A percentile compares a stretch with the other conserved stretches of the same genome.
phyloP scores from a whole-genome alignment of 169 alveolate species.

The Cryptosporidium sp. region DNA sequence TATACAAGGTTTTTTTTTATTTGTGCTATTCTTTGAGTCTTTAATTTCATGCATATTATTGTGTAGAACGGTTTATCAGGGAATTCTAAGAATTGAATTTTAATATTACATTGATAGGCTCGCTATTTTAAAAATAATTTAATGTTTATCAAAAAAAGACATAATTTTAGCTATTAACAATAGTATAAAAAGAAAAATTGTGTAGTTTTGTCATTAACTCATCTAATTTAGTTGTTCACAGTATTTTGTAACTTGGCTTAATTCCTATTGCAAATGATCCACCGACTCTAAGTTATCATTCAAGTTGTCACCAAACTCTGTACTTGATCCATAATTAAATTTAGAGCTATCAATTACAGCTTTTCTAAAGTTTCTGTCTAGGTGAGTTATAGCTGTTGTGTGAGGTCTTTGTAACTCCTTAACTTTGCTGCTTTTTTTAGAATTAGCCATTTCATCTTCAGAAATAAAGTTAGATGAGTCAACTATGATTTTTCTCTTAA shows the following conservation, averaged over 20 bases:
- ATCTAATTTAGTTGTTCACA: background rate
- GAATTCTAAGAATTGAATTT: no score
- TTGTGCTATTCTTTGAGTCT: no score
- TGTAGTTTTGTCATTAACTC: background rate
- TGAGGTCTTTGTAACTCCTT: conserved; percentile 40
- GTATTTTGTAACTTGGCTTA: background rate
- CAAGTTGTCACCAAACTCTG: background rate
- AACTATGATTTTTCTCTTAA: background rate
- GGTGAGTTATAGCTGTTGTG: conserved; percentile 56
- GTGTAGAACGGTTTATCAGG: background rate
- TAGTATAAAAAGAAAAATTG: background rate
- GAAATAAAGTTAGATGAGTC: background rate
- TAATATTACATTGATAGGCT: no score
- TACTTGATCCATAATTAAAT: background rate
- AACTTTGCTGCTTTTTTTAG: background rate
- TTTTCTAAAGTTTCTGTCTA: conserved; percentile 13
- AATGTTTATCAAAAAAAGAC: no score
- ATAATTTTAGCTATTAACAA: no score
- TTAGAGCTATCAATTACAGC: conserved; percentile 1
- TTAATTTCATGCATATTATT: background rate
- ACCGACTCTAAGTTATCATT: background rate
- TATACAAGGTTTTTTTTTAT: no score
- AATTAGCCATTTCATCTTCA: background rate
- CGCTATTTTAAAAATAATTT: no score
- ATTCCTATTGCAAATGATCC: background rate